Evolutionary conservation across 2,329 filamentous ascomycete species (phyloP).

Genomic region (Ilyonectria destructans): DNA sequence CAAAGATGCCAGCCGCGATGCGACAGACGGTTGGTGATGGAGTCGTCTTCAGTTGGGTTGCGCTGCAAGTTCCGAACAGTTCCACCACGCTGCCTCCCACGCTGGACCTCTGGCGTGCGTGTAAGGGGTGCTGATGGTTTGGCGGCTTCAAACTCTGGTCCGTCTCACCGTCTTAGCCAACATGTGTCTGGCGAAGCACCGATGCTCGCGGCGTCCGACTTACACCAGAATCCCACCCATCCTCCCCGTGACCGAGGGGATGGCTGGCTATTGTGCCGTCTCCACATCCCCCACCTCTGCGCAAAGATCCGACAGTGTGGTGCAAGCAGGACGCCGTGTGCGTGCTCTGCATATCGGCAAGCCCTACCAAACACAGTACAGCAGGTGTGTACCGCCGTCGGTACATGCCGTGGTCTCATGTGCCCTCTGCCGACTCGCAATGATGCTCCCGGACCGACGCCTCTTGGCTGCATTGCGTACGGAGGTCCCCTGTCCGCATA

Average conservation of each 20-base stretch:
- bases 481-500: not conserved
- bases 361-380: conserved; percentile 1
- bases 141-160: conserved; percentile 23
- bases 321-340: not conserved
- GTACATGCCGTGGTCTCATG: not conserved
- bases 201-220: conserved; percentile 12
- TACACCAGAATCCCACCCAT: conserved; percentile 12
- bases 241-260: not conserved
- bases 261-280: conserved; percentile 1
- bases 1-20: conserved; percentile 22
- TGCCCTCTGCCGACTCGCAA: not conserved
- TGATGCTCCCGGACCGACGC: not conserved
- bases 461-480: not conserved
- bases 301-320: not conserved
- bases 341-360: conserved; percentile 13
- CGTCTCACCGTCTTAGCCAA: not conserved
- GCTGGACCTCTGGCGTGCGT: not conserved
- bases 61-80: not conserved
- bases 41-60: conserved; percentile 3
- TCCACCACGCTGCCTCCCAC: not conserved
- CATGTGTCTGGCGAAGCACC: conserved; percentile 4
- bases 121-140: conserved; percentile 17
- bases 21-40: conserved; percentile 3
- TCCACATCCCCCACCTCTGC: not conserved
- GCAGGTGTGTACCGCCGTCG: not conserved